phyloP scores from a whole-genome alignment of 2,329 filamentous ascomycete genomes.

The Rhynchosporium agropyri region DNA sequence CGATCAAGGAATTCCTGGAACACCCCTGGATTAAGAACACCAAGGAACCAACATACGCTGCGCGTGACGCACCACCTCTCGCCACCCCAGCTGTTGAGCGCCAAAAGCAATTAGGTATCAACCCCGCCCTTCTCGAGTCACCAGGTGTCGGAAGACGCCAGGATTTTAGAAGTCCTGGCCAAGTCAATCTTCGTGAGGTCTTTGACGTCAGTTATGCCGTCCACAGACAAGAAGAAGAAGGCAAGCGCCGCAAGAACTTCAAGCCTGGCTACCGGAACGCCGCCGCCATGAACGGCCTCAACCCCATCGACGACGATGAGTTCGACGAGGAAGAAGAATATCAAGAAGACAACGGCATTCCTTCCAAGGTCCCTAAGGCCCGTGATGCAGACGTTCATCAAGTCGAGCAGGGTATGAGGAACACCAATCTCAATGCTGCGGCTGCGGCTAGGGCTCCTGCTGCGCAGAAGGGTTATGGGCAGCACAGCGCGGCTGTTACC shows the following conservation, averaged over 20 bases:
- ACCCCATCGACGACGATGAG: conserved; percentile 65
- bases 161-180: conserved; percentile 94
- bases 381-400: conserved; percentile 63
- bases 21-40: conserved; percentile 89
- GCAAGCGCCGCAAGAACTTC: conserved; percentile 85
- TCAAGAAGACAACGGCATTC: conserved; percentile 54
- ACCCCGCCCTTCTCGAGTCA: conserved; percentile 57
- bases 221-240: conserved; percentile 93
- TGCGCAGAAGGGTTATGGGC: conserved; percentile 71
- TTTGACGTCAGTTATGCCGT: conserved; percentile 99
- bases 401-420: conserved; percentile 85
- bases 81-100: conserved; percentile 61
- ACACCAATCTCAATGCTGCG: conserved; percentile 73
- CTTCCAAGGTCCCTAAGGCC: conserved; percentile 69
- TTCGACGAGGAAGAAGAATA: conserved; percentile 69
- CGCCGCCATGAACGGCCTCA: conserved; percentile 66
- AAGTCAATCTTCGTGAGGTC: conserved; percentile 92
- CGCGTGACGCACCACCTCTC: conserved; percentile 70
- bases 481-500: conserved; percentile 83
- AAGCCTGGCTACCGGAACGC: conserved; percentile 67
- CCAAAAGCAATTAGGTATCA: conserved; percentile 49
- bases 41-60: conserved; percentile 67
- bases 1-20: conserved; percentile 88
- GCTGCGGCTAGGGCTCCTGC: conserved; percentile 57
- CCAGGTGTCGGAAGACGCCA: conserved; percentile 67